Base-by-base conservation (phyloP, 2,329 filamentous ascomycete species). In the Exophiala viscosa region DNA sequence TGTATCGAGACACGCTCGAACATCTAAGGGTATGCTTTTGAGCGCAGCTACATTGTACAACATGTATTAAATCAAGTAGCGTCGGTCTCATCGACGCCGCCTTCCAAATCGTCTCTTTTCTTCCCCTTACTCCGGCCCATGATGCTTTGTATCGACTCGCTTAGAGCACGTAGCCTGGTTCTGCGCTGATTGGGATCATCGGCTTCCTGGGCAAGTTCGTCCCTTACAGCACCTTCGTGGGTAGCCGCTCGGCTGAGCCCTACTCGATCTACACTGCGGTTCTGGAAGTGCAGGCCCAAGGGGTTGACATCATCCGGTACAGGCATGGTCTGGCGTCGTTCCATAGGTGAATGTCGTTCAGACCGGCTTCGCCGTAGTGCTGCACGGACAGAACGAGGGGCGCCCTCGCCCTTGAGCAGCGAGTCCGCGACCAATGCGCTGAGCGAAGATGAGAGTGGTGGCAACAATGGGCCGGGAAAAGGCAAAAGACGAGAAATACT, bases 391-490 rank as follows among this genome's bases (percentile, higher is more conserved):
- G 62, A 53, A 6, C 36, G 46, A 14, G 59, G 46, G 7, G 52
- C 36, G 14, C 74, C 74, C 54, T 80, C 73, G 11, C 80, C 79
- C 13, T 80, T 77, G n/a, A 82, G 76, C 20, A 86, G 71, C 17
- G 82, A 78, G 58, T 87, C 83, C 7, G 83, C 83, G 5, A 87
- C 81, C 43, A 87, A 79, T 1, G 79, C 83, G 63, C 76, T 81
- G 13, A 87, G 72, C 1, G 78, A 79, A 1, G 76, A 78, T 2
- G 79, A 83, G 1, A 87, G 71, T 0, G 84, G 82, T 28, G 79
- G 78, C 1, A 83, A 75, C 3, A 86, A 69, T 5, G 81, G 78
- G 0, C 80, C 80, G 20, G 58, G 79, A 3, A 81, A 79, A 8
- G 58, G 79, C 3, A 81, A 73, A 34, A 86, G 78, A 2, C 74